Conservation (phyloP, 495 filamentous ascomycete genomes). For the Aspergillus coremiiformis region DNA sequence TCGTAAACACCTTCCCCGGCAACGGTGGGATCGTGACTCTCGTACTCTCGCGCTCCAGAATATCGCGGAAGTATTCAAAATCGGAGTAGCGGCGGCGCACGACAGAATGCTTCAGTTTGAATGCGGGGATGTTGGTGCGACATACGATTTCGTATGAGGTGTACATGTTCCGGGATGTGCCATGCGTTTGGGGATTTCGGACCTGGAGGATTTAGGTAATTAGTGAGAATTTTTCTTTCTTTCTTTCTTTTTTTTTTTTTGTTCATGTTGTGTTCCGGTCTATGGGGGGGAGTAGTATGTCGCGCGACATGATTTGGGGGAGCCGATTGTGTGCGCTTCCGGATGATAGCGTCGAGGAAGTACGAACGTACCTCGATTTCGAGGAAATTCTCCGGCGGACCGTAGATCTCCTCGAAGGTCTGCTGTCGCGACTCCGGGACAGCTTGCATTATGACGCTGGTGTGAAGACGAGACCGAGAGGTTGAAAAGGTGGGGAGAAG, state of each 20-base stretch:
- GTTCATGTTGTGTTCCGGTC: too few species aligned
- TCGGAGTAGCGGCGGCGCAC: constrained; percentile 94
- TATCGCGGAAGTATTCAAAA: constrained; percentile 98
- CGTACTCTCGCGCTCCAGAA: constrained; percentile 89
- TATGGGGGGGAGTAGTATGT: not conserved
- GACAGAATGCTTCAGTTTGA: constrained; percentile 79
- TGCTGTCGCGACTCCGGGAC: constrained; percentile 82
- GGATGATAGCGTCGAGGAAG: too few species aligned
- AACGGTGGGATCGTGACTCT: constrained; percentile 93
- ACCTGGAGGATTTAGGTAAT: constrained; percentile 49
- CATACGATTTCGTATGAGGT: constrained; percentile 97
- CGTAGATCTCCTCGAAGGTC: constrained; percentile 98
- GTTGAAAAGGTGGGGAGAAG: not conserved
- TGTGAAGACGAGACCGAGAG: not conserved
- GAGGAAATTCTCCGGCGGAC: constrained; percentile 95
- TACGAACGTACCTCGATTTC: constrained; percentile 88
- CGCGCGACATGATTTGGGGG: too few species aligned
- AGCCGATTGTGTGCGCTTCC: too few species aligned
- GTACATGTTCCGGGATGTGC: constrained; percentile 92
- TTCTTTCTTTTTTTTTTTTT: constrained; percentile 5
- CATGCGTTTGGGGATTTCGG: constrained; percentile 89
- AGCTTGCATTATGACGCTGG: constrained; percentile 58
- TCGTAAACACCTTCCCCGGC: constrained; percentile 96
- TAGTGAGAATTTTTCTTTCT: too few species aligned
- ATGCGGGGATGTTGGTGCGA: constrained; percentile 96